Base-by-base conservation (phyloP, 1,284 basidiomycete genomes). In the Neolentinus lepideus region DNA sequence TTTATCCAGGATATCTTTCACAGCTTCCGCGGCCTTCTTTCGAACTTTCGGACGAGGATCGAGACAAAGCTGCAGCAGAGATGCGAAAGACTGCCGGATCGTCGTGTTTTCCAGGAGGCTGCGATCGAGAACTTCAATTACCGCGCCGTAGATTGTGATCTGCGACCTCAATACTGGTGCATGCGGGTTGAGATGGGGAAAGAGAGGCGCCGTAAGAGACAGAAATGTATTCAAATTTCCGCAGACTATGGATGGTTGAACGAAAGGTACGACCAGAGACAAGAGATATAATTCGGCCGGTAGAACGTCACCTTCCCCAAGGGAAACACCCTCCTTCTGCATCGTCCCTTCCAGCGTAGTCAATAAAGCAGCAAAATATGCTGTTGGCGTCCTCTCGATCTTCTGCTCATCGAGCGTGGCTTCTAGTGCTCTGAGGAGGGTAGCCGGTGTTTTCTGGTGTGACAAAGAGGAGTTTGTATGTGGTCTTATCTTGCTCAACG, bases 1-100 rank as follows among this genome's bases (percentile, higher is more conserved):
- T 12, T 79, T 78, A 3, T 78, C 75, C 26, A 95, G 76, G 2
- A 94, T 77, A 61, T 91, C 86, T 60, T 79, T 80, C 43, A 99
- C 80, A 22, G 92, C 81, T 63, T 98, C 94, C 56, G 90, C 88
- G 9, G 96, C 94, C 60, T 88, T 84, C 71, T 86, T 94, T 56
- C 97, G 84, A 51, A 99, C 93, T 75, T 99, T 98, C 35, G 97
- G 96, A 48, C 96, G 77, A 1, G 86, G 80, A 73, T 99, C 96
- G 52, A 94, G 76, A 62, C 85, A 88, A 52, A 98, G 75, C 58
- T 90, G 85, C 51, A 99, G 75, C 51, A 96, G 75, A 22, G 85
- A 84, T 31, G 85, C 84, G 71, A 91, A 94, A 1, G 82, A 76
- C 66, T 92, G 86, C 50, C 90, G 83, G 62, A 90, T 79, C 69